Conservation (phyloP, 345 rosid species). For the Eucalyptus marginata region DNA sequence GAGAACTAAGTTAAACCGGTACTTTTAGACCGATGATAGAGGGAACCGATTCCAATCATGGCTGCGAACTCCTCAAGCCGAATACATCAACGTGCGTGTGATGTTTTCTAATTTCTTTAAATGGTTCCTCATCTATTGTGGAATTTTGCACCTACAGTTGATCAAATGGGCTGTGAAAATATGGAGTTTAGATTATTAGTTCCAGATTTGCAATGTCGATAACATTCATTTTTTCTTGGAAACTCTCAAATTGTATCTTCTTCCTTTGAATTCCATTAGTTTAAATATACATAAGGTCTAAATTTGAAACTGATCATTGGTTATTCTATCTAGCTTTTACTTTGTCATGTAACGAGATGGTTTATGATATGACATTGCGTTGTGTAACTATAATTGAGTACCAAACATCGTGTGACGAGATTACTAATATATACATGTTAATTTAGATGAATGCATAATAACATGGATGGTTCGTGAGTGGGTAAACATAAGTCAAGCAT, state of each 20-base stretch:
- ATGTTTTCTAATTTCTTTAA: no score
- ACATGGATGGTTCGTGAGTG: background rate
- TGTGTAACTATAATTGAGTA: no score
- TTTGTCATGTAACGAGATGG: background rate
- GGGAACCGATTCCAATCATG: no score
- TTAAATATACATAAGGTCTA: background rate
- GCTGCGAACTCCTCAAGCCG: no score
- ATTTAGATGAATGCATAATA: background rate
- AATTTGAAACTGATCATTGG: background rate
- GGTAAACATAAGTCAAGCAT: background rate
- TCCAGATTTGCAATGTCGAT: rapidly evolving
- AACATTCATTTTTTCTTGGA: background rate
- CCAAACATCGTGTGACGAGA: no score
- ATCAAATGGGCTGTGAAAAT: no score
- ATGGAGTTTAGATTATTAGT: background rate
- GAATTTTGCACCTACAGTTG: no score
- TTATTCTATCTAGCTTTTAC: background rate
- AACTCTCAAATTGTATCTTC: background rate
- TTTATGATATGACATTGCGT: background rate
- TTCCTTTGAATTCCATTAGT: background rate
- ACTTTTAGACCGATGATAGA: no score
- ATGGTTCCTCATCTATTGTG: no score
- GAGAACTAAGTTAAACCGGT: no score
- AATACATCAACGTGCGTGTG: no score
- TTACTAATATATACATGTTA: no score